phyloP scores from a whole-genome alignment of 1,284 basidiomycete genomes.

The Malassezia sympodialis region DNA sequence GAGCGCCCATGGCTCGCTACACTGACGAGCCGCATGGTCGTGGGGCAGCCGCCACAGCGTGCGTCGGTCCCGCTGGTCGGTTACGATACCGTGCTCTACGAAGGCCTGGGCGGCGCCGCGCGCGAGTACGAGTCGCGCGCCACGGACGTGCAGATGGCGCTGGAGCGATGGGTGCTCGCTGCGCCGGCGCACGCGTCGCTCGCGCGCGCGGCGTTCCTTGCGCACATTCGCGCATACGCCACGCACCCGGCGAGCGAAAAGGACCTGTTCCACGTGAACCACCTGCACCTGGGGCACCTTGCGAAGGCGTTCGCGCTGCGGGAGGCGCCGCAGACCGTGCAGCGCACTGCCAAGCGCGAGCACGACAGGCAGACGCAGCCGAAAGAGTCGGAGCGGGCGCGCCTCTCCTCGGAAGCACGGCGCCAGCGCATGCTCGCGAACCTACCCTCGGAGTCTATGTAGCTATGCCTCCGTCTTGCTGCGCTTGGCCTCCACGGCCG shows the following conservation, averaged over 20 bases:
- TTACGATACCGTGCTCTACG: constrained; percentile 35
- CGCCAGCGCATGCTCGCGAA: constrained; percentile 14
- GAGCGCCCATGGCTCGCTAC: constrained; percentile 80
- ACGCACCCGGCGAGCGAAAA: constrained; percentile 94
- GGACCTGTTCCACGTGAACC: constrained; percentile 84
- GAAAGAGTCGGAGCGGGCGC: background rate
- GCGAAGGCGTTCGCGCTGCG: constrained; percentile 92
- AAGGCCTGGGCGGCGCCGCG: constrained; percentile 65
- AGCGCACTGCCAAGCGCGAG: constrained; percentile 15
- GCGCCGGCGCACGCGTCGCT: constrained; percentile 64
- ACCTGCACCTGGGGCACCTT: constrained; percentile 87
- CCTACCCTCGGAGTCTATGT: constrained; percentile 13
- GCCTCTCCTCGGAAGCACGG: background rate
- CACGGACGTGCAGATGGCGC: constrained; percentile 86
- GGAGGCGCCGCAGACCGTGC: constrained; percentile 70
- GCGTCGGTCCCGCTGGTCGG: constrained; percentile 13
- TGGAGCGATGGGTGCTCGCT: constrained; percentile 83
- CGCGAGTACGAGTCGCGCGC: constrained; percentile 76
- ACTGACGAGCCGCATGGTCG: constrained; percentile 66
- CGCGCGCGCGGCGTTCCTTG: constrained; percentile 77
- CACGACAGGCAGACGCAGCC: constrained; percentile 13
- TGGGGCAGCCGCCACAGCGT: constrained; percentile 4
- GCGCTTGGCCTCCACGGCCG: constrained; percentile 13
- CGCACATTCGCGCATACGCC: constrained; percentile 90
- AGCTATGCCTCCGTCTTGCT: constrained; percentile 11